A percentile compares a stretch with the other conserved stretches of the same genome.
Conservation (phyloP, 495 filamentous ascomycete genomes). For the Terfezia boudieri region DNA sequence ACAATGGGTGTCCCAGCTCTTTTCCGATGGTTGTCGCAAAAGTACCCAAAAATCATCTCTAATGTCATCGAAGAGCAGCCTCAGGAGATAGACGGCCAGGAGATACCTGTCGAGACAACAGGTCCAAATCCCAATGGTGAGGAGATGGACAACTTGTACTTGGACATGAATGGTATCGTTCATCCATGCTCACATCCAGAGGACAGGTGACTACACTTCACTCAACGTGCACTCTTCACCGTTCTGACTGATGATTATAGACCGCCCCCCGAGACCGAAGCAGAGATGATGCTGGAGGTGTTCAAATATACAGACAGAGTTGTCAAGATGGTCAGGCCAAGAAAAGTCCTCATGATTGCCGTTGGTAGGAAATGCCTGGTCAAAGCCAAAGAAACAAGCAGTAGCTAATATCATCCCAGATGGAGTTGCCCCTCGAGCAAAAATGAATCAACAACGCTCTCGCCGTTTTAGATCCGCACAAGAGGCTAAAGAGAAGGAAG, state of each 20-base stretch:
- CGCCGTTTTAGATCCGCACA: slow-evolving; percentile 79
- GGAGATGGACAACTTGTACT: slow-evolving; percentile 91
- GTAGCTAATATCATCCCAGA: slow-evolving; percentile 39
- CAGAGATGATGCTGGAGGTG: slow-evolving; percentile 97
- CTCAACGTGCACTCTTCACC: neutral
- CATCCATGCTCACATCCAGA: slow-evolving; percentile 98
- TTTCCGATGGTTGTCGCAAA: slow-evolving; percentile 20
- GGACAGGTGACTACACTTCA: slow-evolving; percentile 28
- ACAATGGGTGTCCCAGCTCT: slow-evolving; percentile 19
- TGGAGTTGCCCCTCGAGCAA: slow-evolving; percentile 88
- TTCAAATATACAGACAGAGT: slow-evolving; percentile 96
- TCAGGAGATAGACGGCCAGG: slow-evolving; percentile 45
- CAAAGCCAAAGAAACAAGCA: neutral
- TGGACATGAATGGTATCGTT: slow-evolving; percentile 99
- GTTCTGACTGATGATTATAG: slow-evolving; percentile 6
- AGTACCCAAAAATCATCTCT: slow-evolving; percentile 69
- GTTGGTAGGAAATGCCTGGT: slow-evolving; percentile 43
- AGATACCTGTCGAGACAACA: slow-evolving; percentile 65
- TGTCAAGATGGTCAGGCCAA: slow-evolving; percentile 90
- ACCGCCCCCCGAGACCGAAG: slow-evolving; percentile 74
- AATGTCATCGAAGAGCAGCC: slow-evolving; percentile 71
- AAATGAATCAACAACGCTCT: slow-evolving; percentile 98
- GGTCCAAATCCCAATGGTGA: slow-evolving; percentile 88
- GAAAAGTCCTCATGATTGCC: slow-evolving; percentile 91
- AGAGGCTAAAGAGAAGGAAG: slow-evolving; percentile 83